Evolutionary conservation across 2,329 filamentous ascomycete species (phyloP).

Genomic region (Cercospora zeae-maydis): DNA sequence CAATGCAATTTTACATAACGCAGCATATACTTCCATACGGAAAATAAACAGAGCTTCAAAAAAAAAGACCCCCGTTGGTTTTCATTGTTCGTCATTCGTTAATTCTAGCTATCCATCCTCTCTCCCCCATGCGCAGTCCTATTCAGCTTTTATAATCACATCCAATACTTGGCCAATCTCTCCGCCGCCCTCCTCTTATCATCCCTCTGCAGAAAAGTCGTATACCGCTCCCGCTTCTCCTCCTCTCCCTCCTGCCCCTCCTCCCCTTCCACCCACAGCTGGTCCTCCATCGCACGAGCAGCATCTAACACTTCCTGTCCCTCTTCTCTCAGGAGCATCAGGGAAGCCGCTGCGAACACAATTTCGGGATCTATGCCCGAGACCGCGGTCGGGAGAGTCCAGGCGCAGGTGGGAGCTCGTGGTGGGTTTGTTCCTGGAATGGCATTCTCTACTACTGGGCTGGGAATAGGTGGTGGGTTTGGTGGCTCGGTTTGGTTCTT

Average conservation of each 20-base stretch:
- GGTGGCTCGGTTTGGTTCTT: too few species aligned
- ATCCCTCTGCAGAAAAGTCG: too few species aligned
- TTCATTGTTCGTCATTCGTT: too few species aligned
- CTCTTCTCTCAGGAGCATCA: not conserved
- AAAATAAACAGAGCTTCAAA: not conserved
- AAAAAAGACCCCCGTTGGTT: too few species aligned
- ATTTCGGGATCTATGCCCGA: not conserved
- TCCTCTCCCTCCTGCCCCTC: not conserved
- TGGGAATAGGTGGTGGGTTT: too few species aligned
- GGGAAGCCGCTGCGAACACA: not conserved
- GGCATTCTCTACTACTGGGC: not conserved
- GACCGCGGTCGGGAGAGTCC: not conserved
- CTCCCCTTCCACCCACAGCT: too few species aligned
- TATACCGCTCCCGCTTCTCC: too few species aligned
- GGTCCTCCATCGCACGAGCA: not conserved
- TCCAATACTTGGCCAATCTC: too few species aligned
- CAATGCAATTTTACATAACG: not conserved
- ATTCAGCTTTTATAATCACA: too few species aligned
- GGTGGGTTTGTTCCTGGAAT: not conserved
- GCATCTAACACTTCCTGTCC: not conserved
- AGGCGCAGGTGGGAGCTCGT: not conserved
- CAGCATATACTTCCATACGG: not conserved
- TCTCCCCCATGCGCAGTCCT: too few species aligned
- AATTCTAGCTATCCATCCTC: too few species aligned
- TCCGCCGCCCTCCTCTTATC: too few species aligned